These are phyloP conservation scores for Gnomoniopsis sp. DNA, from an alignment of 2,329 filamentous ascomycete genomes.

Conservation along the genomic window DNA sequence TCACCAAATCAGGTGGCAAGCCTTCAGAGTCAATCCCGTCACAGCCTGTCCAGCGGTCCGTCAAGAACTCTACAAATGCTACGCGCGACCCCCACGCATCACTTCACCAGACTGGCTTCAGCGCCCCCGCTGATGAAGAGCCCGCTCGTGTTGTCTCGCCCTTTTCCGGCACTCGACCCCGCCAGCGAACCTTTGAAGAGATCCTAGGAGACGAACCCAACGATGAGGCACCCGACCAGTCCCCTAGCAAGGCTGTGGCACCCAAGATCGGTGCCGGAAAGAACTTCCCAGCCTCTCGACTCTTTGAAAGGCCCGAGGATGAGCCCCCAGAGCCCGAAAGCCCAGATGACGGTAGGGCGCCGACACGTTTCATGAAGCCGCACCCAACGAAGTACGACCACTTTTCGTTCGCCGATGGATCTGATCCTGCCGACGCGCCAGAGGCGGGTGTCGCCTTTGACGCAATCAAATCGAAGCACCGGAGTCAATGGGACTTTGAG, in stretches of 20 bases:
- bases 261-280: constrained; percentile 56
- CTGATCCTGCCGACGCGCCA: constrained; percentile 46
- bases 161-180: constrained; percentile 57
- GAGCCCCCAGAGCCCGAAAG: constrained; percentile 33
- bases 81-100: constrained; percentile 66
- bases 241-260: constrained; percentile 42
- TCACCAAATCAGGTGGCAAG: constrained; percentile 49
- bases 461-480: constrained; percentile 57
- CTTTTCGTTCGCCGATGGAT: constrained; percentile 74
- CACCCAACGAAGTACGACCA: constrained; percentile 80
- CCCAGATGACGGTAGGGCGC: constrained; percentile 36
- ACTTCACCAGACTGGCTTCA: constrained; percentile 64
- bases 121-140: constrained; percentile 59
- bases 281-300: constrained; percentile 59
- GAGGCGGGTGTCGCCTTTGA: constrained; percentile 38
- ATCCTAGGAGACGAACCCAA: constrained; percentile 58
- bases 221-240: constrained; percentile 40
- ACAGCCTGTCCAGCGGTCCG: constrained; percentile 40
- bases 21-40: constrained; percentile 25
- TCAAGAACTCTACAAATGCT: constrained; percentile 51
- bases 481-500: constrained; percentile 80
- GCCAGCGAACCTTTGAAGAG: constrained; percentile 69
- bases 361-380: constrained; percentile 53
- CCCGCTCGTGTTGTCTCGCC: constrained; percentile 51
- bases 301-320: constrained; percentile 58